phyloP scores from a whole-genome alignment of 306 rosid species.

The Prunus dulcis region DNA sequence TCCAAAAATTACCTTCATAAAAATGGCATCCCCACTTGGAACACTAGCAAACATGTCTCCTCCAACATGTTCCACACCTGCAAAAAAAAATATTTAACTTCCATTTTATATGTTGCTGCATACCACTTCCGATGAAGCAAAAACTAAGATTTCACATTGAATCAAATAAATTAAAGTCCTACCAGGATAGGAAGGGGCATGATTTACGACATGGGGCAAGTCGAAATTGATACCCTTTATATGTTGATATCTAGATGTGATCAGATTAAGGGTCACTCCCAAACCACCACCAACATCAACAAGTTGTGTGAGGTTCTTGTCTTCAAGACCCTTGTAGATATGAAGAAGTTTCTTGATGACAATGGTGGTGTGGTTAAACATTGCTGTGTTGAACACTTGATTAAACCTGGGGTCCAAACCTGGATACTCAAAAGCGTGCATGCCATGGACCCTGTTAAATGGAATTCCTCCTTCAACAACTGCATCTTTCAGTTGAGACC shows the following conservation, averaged over 20 bases:
- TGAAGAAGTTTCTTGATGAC: constrained; percentile 34
- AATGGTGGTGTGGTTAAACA: constrained; percentile 39
- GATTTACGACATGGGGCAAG: constrained; percentile 41
- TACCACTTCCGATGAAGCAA: background rate
- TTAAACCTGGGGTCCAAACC: constrained; percentile 31
- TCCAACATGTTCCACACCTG: constrained; percentile 46
- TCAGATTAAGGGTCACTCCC: constrained; percentile 39
- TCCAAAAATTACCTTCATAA: constrained; percentile 43
- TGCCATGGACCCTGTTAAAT: constrained; percentile 42
- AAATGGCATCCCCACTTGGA: constrained; percentile 57
- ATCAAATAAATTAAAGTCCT: background rate
- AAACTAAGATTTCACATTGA: background rate
- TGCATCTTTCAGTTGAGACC: constrained; percentile 32
- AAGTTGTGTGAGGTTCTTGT: constrained; percentile 23
- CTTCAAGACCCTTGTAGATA: constrained; percentile 41
- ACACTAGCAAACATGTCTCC: constrained; percentile 64
- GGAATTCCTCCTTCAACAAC: constrained; percentile 43
- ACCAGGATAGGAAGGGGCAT: constrained; percentile 53
- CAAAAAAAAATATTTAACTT: background rate
- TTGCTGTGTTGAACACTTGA: constrained; percentile 45
- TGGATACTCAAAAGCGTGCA: constrained; percentile 32
- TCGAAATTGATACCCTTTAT: constrained; percentile 42
- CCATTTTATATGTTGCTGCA: background rate
- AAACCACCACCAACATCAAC: constrained; percentile 70
- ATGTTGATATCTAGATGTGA: constrained; percentile 49